Evolutionary conservation across 371 early-diverging fungal genomes (phyloP).

Genomic region (Circinella minor): DNA sequence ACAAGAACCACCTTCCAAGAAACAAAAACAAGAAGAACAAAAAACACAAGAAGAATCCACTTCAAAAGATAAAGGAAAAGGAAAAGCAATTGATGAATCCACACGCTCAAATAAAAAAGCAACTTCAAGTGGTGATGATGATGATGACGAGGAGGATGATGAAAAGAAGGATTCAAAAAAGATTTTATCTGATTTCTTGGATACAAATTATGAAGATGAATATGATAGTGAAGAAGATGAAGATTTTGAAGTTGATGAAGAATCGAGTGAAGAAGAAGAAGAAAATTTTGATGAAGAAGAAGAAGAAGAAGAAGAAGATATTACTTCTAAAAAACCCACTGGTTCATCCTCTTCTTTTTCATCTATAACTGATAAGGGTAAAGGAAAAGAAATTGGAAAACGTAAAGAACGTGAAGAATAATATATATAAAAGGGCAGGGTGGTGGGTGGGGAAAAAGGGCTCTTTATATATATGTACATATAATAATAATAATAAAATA

Average conservation of each 20-base stretch:
- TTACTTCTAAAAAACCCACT: constrained; percentile 13
- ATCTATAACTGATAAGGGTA: constrained; percentile 15
- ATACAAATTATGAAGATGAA: constrained; percentile 23
- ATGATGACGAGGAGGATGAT: constrained; percentile 25
- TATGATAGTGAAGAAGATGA: constrained; percentile 27
- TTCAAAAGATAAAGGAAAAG: constrained; percentile 38
- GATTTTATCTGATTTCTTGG: constrained; percentile 19
- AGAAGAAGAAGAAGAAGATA: constrained; percentile 29
- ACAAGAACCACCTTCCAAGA: constrained; percentile 7
- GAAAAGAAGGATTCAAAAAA: constrained; percentile 13
- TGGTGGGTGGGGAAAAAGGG: neutral
- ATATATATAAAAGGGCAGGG: neutral
- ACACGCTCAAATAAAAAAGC: neutral
- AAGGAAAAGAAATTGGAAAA: constrained; percentile 23
- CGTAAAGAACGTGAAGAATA: constrained; percentile 22
- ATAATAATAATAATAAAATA: neutral
- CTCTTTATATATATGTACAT: neutral
- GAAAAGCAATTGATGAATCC: constrained; percentile 23
- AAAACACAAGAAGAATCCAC: constrained; percentile 10
- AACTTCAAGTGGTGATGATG: constrained; percentile 1
- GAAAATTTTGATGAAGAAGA: constrained; percentile 22
- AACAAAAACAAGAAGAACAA: constrained; percentile 10
- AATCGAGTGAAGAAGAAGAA: constrained; percentile 20
- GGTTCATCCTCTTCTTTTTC: neutral
- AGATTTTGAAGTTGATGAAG: constrained; percentile 33